phyloP scores from a whole-genome alignment of 169 alveolate species.

The Cyclospora cayetanensis region DNA sequence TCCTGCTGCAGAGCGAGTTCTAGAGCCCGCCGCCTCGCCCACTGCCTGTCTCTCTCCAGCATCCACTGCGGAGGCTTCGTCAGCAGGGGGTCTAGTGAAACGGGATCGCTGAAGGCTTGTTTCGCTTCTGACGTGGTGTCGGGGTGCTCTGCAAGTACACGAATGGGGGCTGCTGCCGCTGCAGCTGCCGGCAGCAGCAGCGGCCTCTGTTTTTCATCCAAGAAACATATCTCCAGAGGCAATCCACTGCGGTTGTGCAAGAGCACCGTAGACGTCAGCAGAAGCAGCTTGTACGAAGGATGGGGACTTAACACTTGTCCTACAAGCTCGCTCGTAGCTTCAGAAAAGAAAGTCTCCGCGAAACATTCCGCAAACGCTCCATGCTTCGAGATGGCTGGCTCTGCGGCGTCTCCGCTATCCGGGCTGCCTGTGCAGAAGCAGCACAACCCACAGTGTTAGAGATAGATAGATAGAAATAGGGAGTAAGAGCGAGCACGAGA shows the following conservation, averaged over 20 bases:
- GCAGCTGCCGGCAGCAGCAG: constrained; percentile 76
- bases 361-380: no score
- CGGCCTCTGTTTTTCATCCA: constrained; percentile 77
- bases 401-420: no score
- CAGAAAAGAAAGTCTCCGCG: no score
- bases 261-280: constrained; percentile 84
- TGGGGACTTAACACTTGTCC: constrained; percentile 87
- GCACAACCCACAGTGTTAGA: no score
- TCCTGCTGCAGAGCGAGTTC: constrained; percentile 38
- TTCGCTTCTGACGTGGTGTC: neutral
- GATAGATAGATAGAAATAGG: no score
- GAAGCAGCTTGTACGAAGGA: constrained; percentile 86
- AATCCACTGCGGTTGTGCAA: constrained; percentile 84
- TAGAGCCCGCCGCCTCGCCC: constrained; percentile 20
- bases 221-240: constrained; percentile 84
- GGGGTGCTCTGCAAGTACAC: constrained; percentile 43
- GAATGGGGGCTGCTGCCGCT: constrained; percentile 46
- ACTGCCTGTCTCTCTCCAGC: constrained; percentile 12
- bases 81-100: constrained; percentile 39
- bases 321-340: constrained; percentile 58
- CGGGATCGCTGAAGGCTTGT: neutral
- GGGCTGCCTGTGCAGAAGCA: no score
- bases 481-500: no score
- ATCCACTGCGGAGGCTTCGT: constrained; percentile 21
- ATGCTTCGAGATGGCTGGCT: no score